Conservation (phyloP, 768 basidiomycete species). For the Psilocybe tampanensis region DNA sequence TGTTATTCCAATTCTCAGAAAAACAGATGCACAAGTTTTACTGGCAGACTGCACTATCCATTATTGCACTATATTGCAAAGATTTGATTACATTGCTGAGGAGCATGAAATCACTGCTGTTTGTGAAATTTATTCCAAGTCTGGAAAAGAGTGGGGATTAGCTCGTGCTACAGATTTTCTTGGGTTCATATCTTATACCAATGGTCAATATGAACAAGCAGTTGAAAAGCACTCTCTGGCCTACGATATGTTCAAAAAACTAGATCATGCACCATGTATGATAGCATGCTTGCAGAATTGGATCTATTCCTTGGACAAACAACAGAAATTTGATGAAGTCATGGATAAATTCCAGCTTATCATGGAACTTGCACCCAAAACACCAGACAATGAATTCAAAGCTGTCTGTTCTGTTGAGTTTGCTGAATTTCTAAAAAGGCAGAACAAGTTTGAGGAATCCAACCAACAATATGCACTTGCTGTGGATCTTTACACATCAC, state of each 20-base stretch:
- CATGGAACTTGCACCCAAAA: background rate
- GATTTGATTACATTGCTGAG: background rate
- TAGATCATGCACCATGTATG: background rate
- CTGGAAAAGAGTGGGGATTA: background rate
- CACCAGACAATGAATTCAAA: background rate
- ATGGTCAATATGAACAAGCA: background rate
- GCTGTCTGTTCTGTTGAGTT: background rate
- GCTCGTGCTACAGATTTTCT: background rate
- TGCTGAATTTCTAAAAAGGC: background rate
- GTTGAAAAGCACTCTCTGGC: background rate
- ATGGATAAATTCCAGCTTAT: background rate
- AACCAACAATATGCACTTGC: background rate
- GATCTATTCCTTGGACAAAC: background rate
- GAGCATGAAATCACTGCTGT: background rate
- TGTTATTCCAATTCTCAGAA: background rate
- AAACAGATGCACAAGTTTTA: background rate
- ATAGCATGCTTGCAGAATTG: background rate
- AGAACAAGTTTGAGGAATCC: background rate
- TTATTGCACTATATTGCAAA: background rate
- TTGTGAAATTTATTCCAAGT: background rate
- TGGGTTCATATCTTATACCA: background rate
- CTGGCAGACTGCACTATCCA: background rate
- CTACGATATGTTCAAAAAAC: background rate
- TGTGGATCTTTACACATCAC: background rate
- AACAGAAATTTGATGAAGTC: background rate